Base-by-base conservation (phyloP, 495 filamentous ascomycete genomes). In the Daldinia vernicosa region DNA sequence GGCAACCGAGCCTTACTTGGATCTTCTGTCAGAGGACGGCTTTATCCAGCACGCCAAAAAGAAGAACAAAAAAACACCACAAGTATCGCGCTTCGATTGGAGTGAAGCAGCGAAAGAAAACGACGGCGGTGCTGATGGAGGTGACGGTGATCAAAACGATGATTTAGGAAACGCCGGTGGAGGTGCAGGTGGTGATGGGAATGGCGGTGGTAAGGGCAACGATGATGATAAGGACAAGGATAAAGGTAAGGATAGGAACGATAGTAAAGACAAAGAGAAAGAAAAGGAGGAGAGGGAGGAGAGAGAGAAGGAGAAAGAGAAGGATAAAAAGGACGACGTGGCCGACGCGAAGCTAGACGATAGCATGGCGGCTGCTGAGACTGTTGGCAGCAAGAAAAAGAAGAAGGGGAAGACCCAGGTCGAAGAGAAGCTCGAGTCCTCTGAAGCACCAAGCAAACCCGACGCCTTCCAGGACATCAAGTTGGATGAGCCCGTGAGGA, bases 401-500 rank as follows among this genome's bases (percentile, higher is more conserved):
- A 82, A 84, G 78, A 82, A 80, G 60, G 76, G 72, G 28, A 84
- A 80, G 69, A 80, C 80, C 57, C 70, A 55, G 17, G 43, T 53
- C n/a, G 70, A 72, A 26, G 64, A 68, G 61, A 69, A 58, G 54
- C 71, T 74, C 7, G 71, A 74, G 30, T 71, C 40, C 56, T 67
- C 50, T 30, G 69, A 58, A 51, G 24, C 39, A 35, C 37, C 60
- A 66, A 55, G 39, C 39, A 77, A 72, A 55, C 70, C 80, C 50
- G 79, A 82, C 32, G 55, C 76, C 19, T 84, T 87, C 55, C 72
- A 85, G 37, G 83, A 87, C 5, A 83, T 86, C 71, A 85, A 85
- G 56, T 67, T 86, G 35, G 79, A 84, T 63, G 80, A 82, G 19
- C 43, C 43, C 70, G 72, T 75, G 3, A 78, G 69, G n/a, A 75